Percentiles rank a stretch among this genome's conserved stretches.
Evolutionary conservation across 352 stramenopile species (phyloP).

Genomic region (Phytophthora capsici): DNA sequence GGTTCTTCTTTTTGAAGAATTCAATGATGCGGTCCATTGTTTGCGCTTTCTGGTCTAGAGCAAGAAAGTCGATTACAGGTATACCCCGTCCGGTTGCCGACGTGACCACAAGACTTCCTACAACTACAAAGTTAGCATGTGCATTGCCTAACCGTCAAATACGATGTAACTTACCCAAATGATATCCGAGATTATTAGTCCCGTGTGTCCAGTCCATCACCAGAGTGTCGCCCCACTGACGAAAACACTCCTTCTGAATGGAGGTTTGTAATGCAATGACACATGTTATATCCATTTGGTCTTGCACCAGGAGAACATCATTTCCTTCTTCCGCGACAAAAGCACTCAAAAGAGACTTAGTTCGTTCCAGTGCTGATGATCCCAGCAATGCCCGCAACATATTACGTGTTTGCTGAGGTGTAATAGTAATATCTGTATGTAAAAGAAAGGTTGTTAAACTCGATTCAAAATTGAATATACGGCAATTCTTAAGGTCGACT

Average conservation of each 20-base stretch:
- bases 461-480: not conserved
- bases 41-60: slow-evolving; percentile 18
- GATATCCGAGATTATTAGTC: not conserved
- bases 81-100: slow-evolving; percentile 21
- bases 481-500: not conserved
- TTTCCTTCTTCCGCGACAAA: slow-evolving; percentile 10
- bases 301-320: not conserved
- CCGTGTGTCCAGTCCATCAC: slow-evolving; percentile 1
- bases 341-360: not conserved
- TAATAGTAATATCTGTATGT: slow-evolving; percentile 7
- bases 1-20: slow-evolving; percentile 7
- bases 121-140: not conserved
- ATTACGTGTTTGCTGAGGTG: slow-evolving; percentile 13
- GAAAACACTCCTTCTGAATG: too few relatives aligned
- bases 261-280: too few relatives aligned
- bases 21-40: slow-evolving; percentile 18
- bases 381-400: slow-evolving; percentile 9
- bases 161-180: slow-evolving; percentile 14
- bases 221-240: too few relatives aligned
- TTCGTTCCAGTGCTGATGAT: not conserved
- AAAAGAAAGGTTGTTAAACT: not conserved
- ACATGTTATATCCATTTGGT: slow-evolving; percentile 1
- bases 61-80: slow-evolving; percentile 29
- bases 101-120: slow-evolving; percentile 25
- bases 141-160: too few relatives aligned